Evolutionary conservation across 768 basidiomycete genomes (phyloP), one percentile per base, ranked within the genome.

Genomic region (Amanita inopinata): DNA sequence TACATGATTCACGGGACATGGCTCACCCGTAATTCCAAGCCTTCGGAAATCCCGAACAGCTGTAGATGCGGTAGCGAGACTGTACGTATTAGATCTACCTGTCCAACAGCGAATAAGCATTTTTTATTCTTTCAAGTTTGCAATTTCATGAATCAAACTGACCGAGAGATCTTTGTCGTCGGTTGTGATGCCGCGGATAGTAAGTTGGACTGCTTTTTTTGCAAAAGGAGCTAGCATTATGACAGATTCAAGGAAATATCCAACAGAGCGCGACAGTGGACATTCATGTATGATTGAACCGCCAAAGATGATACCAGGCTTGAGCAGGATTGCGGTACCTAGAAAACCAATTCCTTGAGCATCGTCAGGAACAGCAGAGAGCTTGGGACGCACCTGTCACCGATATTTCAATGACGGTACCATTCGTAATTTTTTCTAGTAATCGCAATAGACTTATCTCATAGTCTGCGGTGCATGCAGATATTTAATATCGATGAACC

Each of bases 121-220:
- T n/a, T 22, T 20, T 8, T 2, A 18, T 14, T 15, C 22, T 23
- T 47, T 5, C 12, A 43, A 14, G 22, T 23, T 5, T 20, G n/a
- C 3, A 22, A 34, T 15, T 28, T 11, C 3, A 3, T 31, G 19
- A 33, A n/a, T n/a, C n/a, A n/a, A 42, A 56, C 58, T 36, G 34
- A 92, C 94, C 20, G 90, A 93, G 49, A 97, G 81, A 56, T 97
- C 94, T 50, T 80, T 69, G 32, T 89, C 86, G 53, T 96, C 90
- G 1, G 92, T 88, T 1, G 96, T 99, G 44, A 99, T 82, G 1
- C 96, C 96, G 39, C 73, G 76, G 41, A 98, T 59, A 0, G 83
- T 94, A 20, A 93, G 58, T 33, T 83, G 73, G 35, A 98, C 59
- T 0, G 89, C 78, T 48, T 74, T 84, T 67, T 99, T 99, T 15